Base-by-base conservation (phyloP, 352 stramenopile species). In the Globisporangium polare region DNA sequence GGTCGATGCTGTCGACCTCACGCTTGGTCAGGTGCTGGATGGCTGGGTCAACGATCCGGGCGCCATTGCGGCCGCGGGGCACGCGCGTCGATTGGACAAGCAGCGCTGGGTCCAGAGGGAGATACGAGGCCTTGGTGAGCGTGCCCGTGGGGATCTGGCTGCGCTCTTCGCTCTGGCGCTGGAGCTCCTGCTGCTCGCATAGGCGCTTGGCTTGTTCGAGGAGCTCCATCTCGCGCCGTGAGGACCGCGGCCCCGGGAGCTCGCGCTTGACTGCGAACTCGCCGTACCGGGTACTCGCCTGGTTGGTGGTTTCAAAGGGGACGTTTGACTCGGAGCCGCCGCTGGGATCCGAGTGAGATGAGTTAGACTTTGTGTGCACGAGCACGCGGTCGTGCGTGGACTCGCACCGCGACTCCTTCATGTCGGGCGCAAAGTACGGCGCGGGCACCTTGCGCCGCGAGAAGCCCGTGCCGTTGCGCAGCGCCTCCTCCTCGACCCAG, bases 401-500 rank as follows among this genome's bases (percentile, higher is more conserved):
- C 47, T 89, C 82, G 24, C 49, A 53, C 0, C 74, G 72, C 53
- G 74, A 76, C 3, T 74, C 69, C 53, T 74, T 83, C 47, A 52
- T 68, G 63, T 86, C 76, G 78, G 76, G 62, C 17, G 74, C 66
- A 12, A 63, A 74, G 17, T 67, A 26, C 2, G 65, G 42, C 9
- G 64, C 62, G 1, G 83, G 83, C 1, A 91, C 72, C 49, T 79
- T 77, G 37, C 80, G 78, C 10, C 83, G 77, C 2, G 80, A 73
- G 35, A 83, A 85, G 3, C 83, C 86, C 8, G 86, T 95, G 37
- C 55, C 62, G 4, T 68, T 52, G 9, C 81, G 78, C 41, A 95
- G 68, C 2, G 83, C 86, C 22, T 90, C 74, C 58, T 95, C 86
- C 37, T 95, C 83, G 50, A 95, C 81, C 86, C 86, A 95, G 63